phyloP scores from a whole-genome alignment of 2,329 filamentous ascomycete species.

The Rhinocladiella similis region DNA sequence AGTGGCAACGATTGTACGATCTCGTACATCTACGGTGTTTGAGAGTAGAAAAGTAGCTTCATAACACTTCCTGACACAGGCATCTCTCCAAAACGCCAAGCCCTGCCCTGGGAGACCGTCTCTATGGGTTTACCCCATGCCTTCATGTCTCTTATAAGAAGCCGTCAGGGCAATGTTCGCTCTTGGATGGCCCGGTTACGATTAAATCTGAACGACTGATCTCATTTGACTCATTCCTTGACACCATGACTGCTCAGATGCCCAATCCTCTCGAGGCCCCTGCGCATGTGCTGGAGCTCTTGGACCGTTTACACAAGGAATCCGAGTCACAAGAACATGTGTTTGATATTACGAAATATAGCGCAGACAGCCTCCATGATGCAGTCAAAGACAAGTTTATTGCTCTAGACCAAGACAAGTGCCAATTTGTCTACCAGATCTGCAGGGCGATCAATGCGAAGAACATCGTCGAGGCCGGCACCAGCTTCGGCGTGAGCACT shows the following conservation, averaged over 20 bases:
- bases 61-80: neutral
- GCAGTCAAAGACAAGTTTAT: slow-evolving; percentile 41
- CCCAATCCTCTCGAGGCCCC: slow-evolving; percentile 22
- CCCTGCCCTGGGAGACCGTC: neutral
- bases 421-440: slow-evolving; percentile 39
- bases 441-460: slow-evolving; percentile 35
- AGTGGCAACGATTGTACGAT: no score
- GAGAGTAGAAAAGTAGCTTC: no score
- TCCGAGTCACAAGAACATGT: slow-evolving; percentile 11
- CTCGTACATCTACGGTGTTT: no score
- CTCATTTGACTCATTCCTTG: neutral
- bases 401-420: slow-evolving; percentile 44
- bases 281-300: slow-evolving; percentile 23
- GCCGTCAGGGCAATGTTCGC: neutral
- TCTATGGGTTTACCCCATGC: neutral
- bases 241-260: neutral
- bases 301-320: slow-evolving; percentile 10
- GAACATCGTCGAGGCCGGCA: slow-evolving; percentile 43
- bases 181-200: neutral
- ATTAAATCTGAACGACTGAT: neutral
- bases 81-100: neutral
- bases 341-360: neutral
- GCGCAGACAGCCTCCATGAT: slow-evolving; percentile 17
- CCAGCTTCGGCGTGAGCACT: slow-evolving; percentile 44
- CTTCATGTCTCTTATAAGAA: neutral